Percentiles rank a stretch among this genome's conserved stretches.
Evolutionary conservation across 345 rosid species (phyloP).

Genomic region (Lepidium aucheri): DNA sequence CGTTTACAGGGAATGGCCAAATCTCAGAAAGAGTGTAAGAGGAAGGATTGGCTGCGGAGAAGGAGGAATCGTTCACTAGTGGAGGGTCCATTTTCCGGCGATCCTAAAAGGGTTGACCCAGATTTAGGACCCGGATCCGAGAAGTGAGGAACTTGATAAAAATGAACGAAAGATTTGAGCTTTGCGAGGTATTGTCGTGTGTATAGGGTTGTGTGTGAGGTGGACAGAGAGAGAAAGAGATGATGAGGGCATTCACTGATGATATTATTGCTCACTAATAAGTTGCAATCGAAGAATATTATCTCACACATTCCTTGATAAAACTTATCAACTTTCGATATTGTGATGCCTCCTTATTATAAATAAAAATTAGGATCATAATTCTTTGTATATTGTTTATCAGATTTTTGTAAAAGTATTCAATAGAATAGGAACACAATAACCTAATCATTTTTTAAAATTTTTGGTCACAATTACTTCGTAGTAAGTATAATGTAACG

Average conservation of each 20-base stretch:
- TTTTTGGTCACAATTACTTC: too few species aligned
- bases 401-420: too few species aligned
- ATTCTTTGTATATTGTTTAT: too few species aligned
- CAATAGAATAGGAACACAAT: too few species aligned
- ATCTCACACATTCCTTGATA: too few species aligned
- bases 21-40: slow-evolving; percentile 81
- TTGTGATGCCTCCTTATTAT: too few species aligned
- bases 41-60: slow-evolving; percentile 76
- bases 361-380: too few species aligned
- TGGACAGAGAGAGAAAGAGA: slow-evolving; percentile 5
- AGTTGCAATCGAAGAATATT: too few species aligned
- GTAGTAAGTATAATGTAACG: too few species aligned
- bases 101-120: slow-evolving; percentile 6
- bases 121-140: slow-evolving; percentile 35
- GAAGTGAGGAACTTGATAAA: slow-evolving; percentile 14
- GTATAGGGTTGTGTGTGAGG: slow-evolving; percentile 18
- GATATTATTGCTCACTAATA: neutral
- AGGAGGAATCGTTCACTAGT: slow-evolving; percentile 60
- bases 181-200: slow-evolving; percentile 16
- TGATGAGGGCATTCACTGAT: neutral
- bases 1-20: slow-evolving; percentile 67
- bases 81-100: slow-evolving; percentile 74
- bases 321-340: too few species aligned
- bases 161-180: neutral
- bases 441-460: too few species aligned